These are phyloP conservation scores for Pseudoneurospora amorphoporcata DNA, from an alignment of 495 filamentous ascomycete species.

Conservation along the genomic window DNA sequence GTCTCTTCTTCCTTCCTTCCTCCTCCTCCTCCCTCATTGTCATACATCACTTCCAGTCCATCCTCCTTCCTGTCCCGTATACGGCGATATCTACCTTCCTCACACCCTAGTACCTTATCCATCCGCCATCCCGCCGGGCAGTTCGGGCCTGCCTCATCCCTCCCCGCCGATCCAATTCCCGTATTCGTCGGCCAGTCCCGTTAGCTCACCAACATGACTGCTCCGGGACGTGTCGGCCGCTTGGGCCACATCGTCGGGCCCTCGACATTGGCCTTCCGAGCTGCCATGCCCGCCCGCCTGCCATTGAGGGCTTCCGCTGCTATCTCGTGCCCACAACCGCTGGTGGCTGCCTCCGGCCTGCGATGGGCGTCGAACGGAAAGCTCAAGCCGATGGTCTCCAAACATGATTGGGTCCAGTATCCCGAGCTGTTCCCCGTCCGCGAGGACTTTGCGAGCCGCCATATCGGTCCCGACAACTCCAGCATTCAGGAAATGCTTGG, in stretches of 20 bases:
- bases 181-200: neutral
- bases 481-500: slow-evolving; percentile 73
- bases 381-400: neutral
- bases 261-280: slow-evolving; percentile 8
- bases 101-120: neutral
- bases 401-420: neutral
- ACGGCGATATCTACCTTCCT: neutral
- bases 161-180: neutral
- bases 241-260: slow-evolving; percentile 14
- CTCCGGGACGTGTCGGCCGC: slow-evolving; percentile 15
- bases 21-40: neutral
- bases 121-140: neutral
- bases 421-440: slow-evolving; percentile 20
- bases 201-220: slow-evolving; percentile 8
- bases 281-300: neutral
- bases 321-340: neutral
- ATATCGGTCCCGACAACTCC: slow-evolving; percentile 78
- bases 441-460: slow-evolving; percentile 70
- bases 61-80: neutral
- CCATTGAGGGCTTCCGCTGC: neutral
- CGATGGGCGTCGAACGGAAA: neutral
- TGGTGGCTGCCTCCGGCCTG: neutral
- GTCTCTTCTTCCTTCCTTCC: neutral
- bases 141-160: neutral
- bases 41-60: neutral